Conservation (phyloP, 1,284 basidiomycete genomes). For the Uromyces viciae-fabae region DNA sequence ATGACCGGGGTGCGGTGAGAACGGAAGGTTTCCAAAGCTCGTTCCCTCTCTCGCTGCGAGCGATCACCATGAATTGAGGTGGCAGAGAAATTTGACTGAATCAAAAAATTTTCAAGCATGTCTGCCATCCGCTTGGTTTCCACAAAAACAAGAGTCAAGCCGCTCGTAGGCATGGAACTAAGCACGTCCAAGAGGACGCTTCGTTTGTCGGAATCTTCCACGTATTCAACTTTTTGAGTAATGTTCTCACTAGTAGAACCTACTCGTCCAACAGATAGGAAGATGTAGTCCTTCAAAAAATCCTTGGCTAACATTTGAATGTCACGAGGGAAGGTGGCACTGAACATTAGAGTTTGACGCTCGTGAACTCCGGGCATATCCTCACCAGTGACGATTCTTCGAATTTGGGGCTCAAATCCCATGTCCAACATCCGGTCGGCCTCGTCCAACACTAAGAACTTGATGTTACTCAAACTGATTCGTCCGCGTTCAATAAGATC, state of each 20-base stretch:
- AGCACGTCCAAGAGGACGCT: conserved; percentile 93
- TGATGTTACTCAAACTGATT: conserved; percentile 92
- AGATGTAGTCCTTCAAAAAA: conserved; percentile 70
- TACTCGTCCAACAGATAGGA: conserved; percentile 96
- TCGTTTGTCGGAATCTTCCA: conserved; percentile 95
- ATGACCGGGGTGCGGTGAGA: conserved; percentile 90
- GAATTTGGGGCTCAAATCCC: conserved; percentile 99
- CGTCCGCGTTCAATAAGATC: conserved; percentile 97
- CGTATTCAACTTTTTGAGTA: conserved; percentile 95
- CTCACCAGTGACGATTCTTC: conserved; percentile 93
- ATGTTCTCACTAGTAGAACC: conserved; percentile 99
- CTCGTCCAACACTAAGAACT: conserved; percentile 97
- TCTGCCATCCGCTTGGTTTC: conserved; percentile 99
- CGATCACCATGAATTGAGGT: conserved; percentile 99
- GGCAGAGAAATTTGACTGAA: conserved; percentile 72
- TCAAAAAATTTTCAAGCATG: conserved; percentile 93
- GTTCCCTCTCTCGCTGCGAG: conserved; percentile 94
- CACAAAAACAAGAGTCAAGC: conserved; percentile 92
- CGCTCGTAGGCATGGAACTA: conserved; percentile 67
- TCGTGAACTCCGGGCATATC: conserved; percentile 92
- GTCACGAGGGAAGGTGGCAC: conserved; percentile 97
- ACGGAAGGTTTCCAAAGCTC: conserved; percentile 90
- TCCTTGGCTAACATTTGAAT: conserved; percentile 65
- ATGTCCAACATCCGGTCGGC: conserved; percentile 99
- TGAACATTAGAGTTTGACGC: conserved; percentile 99